Evolutionary conservation across 495 filamentous ascomycete species (phyloP), one percentile per base, ranked within the genome.

Genomic region (Hypoxylon trugodes): DNA sequence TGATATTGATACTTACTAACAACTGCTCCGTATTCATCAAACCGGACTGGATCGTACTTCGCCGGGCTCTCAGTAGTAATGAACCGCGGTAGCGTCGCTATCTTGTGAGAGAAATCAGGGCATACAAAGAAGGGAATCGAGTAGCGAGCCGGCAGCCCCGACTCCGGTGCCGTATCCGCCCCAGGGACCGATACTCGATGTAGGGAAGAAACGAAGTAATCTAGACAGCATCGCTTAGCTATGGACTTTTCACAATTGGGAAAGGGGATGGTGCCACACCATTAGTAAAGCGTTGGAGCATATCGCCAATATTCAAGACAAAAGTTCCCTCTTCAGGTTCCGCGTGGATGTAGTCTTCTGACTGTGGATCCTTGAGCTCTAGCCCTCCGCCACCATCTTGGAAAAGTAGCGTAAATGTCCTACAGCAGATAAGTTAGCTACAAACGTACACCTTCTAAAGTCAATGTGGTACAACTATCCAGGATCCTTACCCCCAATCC

Each of bases 81-180:
- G 59, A 82, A 86, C 12, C 80, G 80, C 0, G 79, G 77, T 49
- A 88, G 75, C 41, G 80, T 81, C 54, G 83, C 79, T 50, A 89
- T 79, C 9, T 82, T 65, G 18, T 77, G 70, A 24, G 82, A 79
- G 21, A 75, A 74, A 66, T 86, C 80, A 1, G 84, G 81, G 12
- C 71, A 67, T 41, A 84, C 68, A 60, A 87, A 89, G 69, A 83
- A 88, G 1, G 85, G 84, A 48, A 88, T 87, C 2, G 84, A 87
- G 59, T 84, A 87, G 4, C 86, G 74, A 25, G 79, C 74, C 24
- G 78, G 74, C 2, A 82, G 83, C 61, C 84, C 80, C 9, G 76
- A 64, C 4, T 78, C 67, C n/a, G 69, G 38, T 10, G 78, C 75
- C 6, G 74, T 67, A 4, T 79, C 69, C 1, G 68, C 65, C 9